Percentiles rank a stretch among this genome's conserved stretches.
These are phyloP conservation scores for Poa annua DNA, from an alignment of 176 grass and related monocot species.

Conservation along the genomic window DNA sequence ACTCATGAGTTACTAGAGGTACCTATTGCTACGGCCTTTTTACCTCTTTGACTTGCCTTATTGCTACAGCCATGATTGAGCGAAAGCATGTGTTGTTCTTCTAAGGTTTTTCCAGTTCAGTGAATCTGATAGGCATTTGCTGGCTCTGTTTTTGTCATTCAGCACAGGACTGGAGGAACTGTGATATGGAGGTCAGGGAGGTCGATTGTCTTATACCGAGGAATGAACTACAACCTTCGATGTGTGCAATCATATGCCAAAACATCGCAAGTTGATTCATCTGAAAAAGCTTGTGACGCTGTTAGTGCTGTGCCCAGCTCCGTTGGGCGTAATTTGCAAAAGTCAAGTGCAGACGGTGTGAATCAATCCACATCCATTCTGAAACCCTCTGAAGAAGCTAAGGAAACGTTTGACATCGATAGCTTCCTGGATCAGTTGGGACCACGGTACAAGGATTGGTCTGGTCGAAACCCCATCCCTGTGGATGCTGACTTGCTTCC, in stretches of 20 bases:
- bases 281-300: constrained; percentile 23
- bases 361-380: neutral
- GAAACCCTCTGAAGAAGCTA: constrained; percentile 35
- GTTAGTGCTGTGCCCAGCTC: neutral
- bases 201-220: constrained; percentile 82
- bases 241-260: constrained; percentile 78
- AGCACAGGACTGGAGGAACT: constrained; percentile 86
- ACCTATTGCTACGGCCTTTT: constrained; percentile 23
- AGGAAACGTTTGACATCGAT: constrained; percentile 60
- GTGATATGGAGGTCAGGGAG: constrained; percentile 97
- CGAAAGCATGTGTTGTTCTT: neutral
- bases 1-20: constrained; percentile 94
- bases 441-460: constrained; percentile 87
- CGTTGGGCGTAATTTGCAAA: neutral
- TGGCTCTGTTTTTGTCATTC: constrained; percentile 30
- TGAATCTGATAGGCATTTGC: constrained; percentile 26
- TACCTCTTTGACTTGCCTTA: constrained; percentile 3
- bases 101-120: neutral
- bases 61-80: neutral
- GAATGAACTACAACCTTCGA: constrained; percentile 80
- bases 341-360: constrained; percentile 28
- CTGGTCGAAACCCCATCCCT: constrained; percentile 71
- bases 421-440: constrained; percentile 85
- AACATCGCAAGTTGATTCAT: constrained; percentile 36
- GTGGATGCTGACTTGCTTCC: constrained; percentile 97